Evolutionary conservation across 225 moss, liverwort and hornwort species (phyloP).

Genomic region (Pleurozium schreberi): DNA sequence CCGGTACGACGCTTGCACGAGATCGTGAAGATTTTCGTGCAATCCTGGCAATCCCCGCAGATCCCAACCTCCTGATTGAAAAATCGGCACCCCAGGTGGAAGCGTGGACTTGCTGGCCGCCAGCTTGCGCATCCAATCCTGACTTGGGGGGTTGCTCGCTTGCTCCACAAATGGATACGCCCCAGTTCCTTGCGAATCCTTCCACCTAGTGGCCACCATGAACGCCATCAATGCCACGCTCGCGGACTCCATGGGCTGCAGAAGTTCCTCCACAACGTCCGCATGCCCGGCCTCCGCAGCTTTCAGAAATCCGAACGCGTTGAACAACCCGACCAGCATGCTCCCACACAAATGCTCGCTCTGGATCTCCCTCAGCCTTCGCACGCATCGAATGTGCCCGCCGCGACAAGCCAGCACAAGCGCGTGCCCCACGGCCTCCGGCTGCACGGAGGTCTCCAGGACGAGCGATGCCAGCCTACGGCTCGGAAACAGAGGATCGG

Average conservation of each 20-base stretch:
- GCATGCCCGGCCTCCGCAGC: conserved; percentile 33
- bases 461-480: conserved; percentile 14
- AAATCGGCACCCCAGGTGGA: conserved; percentile 1
- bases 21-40: conserved; percentile 21
- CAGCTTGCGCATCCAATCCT: conserved; percentile 33
- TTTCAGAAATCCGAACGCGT: conserved; percentile 22
- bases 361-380: conserved; percentile 21
- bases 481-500: conserved; percentile 1
- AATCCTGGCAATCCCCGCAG: conserved; percentile 20
- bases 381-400: conserved; percentile 28
- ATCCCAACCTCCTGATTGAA: conserved; percentile 33
- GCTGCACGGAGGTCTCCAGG: conserved; percentile 7
- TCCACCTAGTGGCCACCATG: conserved; percentile 11
- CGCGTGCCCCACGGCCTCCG: conserved; percentile 33
- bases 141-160: neutral
- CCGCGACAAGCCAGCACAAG: conserved; percentile 15
- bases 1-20: conserved; percentile 14
- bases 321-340: conserved; percentile 18
- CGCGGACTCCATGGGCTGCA: conserved; percentile 1
- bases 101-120: conserved; percentile 7
- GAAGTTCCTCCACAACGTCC: conserved; percentile 14
- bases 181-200: conserved; percentile 3
- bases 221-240: conserved; percentile 22
- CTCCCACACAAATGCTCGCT: conserved; percentile 10
- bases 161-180: conserved; percentile 23